Base-by-base conservation (phyloP, 1,284 basidiomycete species). In the Trichosporon faecale region DNA sequence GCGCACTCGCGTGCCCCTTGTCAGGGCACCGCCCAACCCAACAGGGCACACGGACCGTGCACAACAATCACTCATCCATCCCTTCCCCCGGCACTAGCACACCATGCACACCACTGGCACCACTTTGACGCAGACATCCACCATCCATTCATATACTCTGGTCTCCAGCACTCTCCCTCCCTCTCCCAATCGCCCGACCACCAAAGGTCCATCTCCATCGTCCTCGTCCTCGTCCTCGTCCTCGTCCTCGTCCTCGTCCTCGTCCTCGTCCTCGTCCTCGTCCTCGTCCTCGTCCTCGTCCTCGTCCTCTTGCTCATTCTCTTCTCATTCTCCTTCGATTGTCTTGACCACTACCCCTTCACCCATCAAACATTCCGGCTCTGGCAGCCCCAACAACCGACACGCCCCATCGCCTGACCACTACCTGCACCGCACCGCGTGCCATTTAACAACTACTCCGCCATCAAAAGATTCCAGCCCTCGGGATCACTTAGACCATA, bases 141-240 rank as follows among this genome's bases (percentile, higher is more conserved):
- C n/a, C n/a, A n/a, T 18, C 14, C 35, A n/a, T 35, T 35, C 33
- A 27, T 27, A 18, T 25, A 35, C 65, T 3, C 33, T 18, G 8
- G 7, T 46, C 46, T 64, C 21, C 29, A 16, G 21, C 21, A 37
- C 21, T 44, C 8, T 64, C 35, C 65, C 46, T 64, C 64, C 35
- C 29, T 37, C 60, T 66, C 66, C 35, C 64, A 25, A 63, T 40
- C 64, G 11, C 49, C 60, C 18, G 35, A 40, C 27, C 68, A n/a
- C n/a, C n/a, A n/a, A n/a, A n/a, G n/a, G n/a, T n/a, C n/a, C n/a
- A n/a, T n/a, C n/a, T n/a, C n/a, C n/a, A n/a, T n/a, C n/a, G n/a
- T n/a, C 37, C 68, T 29, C 44, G 70, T 35, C 27, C 46, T 23
- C 21, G 21, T 52, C 63, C 46, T 35, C 60, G 18, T 16, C 29